These are phyloP conservation scores for Castanea mollissima DNA, from an alignment of 306 rosid genomes.

Conservation along the genomic window DNA sequence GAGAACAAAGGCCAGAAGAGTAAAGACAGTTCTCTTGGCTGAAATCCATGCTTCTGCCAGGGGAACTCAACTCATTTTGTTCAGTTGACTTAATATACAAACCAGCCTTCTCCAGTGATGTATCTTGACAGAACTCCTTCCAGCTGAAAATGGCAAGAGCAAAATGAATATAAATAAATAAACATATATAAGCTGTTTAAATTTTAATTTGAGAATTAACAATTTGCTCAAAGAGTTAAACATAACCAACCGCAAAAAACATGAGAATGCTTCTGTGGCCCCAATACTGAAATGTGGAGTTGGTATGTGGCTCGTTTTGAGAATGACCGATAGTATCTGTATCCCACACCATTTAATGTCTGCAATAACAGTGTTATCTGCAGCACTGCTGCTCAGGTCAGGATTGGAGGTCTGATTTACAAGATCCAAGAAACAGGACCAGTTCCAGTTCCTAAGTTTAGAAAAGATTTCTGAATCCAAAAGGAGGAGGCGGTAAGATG, in stretches of 20 bases:
- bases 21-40: conserved; percentile 37
- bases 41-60: conserved; percentile 28
- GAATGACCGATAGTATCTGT: conserved; percentile 51
- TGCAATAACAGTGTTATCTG: conserved; percentile 16
- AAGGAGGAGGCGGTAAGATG: conserved; percentile 72
- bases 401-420: conserved; percentile 29
- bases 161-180: conserved; percentile 15
- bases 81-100: conserved; percentile 45
- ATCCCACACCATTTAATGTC: conserved; percentile 71
- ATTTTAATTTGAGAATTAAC: conserved; percentile 13
- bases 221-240: conserved; percentile 3
- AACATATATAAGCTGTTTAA: not conserved
- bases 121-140: conserved; percentile 79
- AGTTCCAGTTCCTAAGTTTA: conserved; percentile 78
- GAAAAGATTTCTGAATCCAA: conserved; percentile 51
- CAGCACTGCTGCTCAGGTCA: conserved; percentile 9
- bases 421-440: conserved; percentile 69
- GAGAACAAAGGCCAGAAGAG: conserved; percentile 35
- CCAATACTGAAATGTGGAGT: conserved; percentile 37
- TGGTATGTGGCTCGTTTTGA: conserved; percentile 51
- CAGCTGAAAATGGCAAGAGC: conserved; percentile 53
- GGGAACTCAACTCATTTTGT: conserved; percentile 25
- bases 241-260: conserved; percentile 63
- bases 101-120: conserved; percentile 64
- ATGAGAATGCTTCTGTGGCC: conserved; percentile 50